Evolutionary conservation across 208 protist genomes (phyloP).

Genomic region (Crithidia bombi): DNA sequence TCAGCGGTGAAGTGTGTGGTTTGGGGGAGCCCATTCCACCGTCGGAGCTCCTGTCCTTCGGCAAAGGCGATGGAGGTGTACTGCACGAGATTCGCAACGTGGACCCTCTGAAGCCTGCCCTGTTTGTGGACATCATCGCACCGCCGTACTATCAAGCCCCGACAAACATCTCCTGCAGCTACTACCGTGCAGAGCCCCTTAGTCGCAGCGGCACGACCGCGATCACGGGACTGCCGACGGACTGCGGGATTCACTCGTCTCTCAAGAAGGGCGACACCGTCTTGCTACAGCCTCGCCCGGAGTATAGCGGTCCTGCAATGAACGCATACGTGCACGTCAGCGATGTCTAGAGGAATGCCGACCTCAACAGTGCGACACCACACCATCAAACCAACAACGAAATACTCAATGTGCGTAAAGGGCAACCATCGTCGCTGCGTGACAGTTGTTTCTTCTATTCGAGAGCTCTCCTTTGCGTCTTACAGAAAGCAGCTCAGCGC

Average conservation of each 20-base stretch:
- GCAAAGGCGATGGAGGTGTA: constrained; percentile 43
- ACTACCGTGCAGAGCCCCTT: constrained; percentile 42
- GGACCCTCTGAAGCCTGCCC: constrained; percentile 41
- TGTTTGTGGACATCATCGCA: constrained; percentile 78
- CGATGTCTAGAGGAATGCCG: background rate
- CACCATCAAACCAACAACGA: background rate
- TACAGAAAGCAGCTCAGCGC: no score
- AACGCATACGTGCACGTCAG: constrained; percentile 43
- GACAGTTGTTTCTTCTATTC: no score
- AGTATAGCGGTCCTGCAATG: constrained; percentile 48
- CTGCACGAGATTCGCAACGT: constrained; percentile 72
- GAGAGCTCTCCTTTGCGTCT: no score
- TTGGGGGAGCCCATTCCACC: background rate
- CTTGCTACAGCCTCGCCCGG: constrained; percentile 35
- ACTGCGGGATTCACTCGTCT: constrained; percentile 22
- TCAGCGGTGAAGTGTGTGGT: constrained; percentile 30
- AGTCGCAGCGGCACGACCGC: background rate
- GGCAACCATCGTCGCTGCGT: no score
- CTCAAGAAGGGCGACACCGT: constrained; percentile 35
- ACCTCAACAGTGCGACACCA: no score
- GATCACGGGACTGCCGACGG: background rate
- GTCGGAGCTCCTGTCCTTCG: constrained; percentile 15
- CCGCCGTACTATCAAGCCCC: constrained; percentile 64
- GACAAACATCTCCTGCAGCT: constrained; percentile 55
- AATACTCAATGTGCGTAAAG: no score